Conservation (phyloP, 208 protist species). For the Trypanosoma mega region DNA sequence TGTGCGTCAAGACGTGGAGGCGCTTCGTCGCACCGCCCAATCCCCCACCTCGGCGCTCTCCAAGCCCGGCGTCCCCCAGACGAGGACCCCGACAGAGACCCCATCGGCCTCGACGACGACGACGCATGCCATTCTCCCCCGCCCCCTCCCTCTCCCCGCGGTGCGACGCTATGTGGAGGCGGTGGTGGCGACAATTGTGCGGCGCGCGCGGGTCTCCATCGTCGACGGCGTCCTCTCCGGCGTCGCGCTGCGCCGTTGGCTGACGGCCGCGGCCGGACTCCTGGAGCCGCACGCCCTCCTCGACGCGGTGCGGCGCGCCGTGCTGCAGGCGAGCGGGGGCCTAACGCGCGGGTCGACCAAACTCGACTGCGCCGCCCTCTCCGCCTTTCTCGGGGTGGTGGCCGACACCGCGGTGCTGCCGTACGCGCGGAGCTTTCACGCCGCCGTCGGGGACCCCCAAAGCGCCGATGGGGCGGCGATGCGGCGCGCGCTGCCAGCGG, state of each 20-base stretch:
- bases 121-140: neutral
- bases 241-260: conserved; percentile 34
- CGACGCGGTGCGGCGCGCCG: conserved; percentile 25
- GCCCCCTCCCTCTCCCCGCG: conserved; percentile 8
- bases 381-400: conserved; percentile 40
- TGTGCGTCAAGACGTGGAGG: conserved; percentile 24
- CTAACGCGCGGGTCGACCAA: conserved; percentile 31
- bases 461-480: too few species aligned
- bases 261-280: conserved; percentile 30
- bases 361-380: conserved; percentile 28
- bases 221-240: conserved; percentile 51
- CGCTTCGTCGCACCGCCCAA: conserved; percentile 1
- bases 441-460: too few species aligned
- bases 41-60: conserved; percentile 2
- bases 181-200: conserved; percentile 33
- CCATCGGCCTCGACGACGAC: too few species aligned
- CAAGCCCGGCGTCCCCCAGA: conserved; percentile 33
- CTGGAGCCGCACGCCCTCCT: conserved; percentile 30
- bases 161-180: conserved; percentile 42
- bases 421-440: conserved; percentile 46
- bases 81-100: too few species aligned
- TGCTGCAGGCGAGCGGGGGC: conserved; percentile 17
- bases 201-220: conserved; percentile 46
- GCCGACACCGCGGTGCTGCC: conserved; percentile 41
- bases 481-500: conserved; percentile 23